Conservation (phyloP, 768 basidiomycete species). For the Russula abietina region DNA sequence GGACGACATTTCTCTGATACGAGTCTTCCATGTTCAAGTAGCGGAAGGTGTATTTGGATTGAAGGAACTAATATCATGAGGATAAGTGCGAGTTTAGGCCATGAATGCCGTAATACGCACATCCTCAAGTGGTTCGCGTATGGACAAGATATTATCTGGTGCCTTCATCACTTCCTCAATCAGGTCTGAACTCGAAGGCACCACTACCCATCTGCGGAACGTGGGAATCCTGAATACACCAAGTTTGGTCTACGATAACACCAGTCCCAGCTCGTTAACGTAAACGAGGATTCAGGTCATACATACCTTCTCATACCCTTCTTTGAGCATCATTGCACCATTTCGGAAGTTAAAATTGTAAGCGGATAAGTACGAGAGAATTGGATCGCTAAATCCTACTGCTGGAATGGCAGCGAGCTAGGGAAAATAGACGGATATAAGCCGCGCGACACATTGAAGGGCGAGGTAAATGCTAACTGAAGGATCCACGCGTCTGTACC, state of each 20-base stretch:
- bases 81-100: background rate
- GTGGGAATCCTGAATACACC: constrained; percentile 32
- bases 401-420: constrained; percentile 29
- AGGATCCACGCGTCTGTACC: constrained; percentile 1
- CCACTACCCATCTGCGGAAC: constrained; percentile 35
- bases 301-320: constrained; percentile 10
- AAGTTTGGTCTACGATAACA: constrained; percentile 25
- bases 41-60: constrained; percentile 37
- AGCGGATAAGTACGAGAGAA: constrained; percentile 29
- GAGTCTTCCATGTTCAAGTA: constrained; percentile 28
- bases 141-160: constrained; percentile 36
- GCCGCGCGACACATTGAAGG: no score
- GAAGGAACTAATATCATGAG: constrained; percentile 30
- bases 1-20: constrained; percentile 32
- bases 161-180: constrained; percentile 40
- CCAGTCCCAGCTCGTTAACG: background rate
- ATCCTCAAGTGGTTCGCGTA: constrained; percentile 30
- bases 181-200: constrained; percentile 31
- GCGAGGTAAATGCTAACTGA: background rate
- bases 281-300: background rate
- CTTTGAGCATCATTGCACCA: background rate
- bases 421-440: background rate
- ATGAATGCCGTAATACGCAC: constrained; percentile 27
- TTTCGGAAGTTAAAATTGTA: background rate
- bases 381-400: constrained; percentile 27